Evolutionary conservation across 1,284 basidiomycete genomes (phyloP).

Genomic region (Wallemia hederae): DNA sequence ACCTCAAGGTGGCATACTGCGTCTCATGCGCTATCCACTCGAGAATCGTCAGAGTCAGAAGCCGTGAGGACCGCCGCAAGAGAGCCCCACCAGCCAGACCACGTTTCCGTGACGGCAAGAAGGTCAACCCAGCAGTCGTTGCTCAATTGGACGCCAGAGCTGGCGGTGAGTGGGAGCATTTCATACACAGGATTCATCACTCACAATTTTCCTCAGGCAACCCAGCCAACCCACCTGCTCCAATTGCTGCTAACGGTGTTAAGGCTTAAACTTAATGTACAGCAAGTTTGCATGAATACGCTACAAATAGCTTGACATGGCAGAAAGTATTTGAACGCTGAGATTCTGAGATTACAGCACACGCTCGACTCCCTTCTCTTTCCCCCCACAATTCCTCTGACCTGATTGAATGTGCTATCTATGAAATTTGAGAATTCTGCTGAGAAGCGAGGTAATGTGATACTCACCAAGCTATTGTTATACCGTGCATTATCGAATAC

Average conservation of each 20-base stretch:
- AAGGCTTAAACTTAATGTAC: neutral
- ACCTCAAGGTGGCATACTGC: slow-evolving; percentile 98
- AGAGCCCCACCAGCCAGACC: neutral
- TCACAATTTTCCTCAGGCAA: neutral
- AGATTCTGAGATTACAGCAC: no score
- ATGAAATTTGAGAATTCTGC: no score
- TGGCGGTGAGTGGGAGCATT: neutral
- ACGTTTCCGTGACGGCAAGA: neutral
- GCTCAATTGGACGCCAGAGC: neutral
- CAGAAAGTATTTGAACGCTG: no score
- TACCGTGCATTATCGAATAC: no score
- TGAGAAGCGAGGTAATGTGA: no score
- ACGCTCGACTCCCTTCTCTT: no score
- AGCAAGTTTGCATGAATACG: neutral
- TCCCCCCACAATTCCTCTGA: no score
- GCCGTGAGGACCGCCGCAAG: neutral
- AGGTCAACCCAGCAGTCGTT: neutral
- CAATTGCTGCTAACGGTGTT: neutral
- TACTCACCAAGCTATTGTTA: no score
- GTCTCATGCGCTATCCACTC: slow-evolving; percentile 98
- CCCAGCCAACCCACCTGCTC: neutral
- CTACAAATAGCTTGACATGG: neutral
- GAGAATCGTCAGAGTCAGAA: slow-evolving; percentile 13
- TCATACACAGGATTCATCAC: neutral
- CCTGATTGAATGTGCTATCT: no score